These are phyloP conservation scores for Citrus mangshanensis DNA, from an alignment of 345 rosid species.

Conservation along the genomic window DNA sequence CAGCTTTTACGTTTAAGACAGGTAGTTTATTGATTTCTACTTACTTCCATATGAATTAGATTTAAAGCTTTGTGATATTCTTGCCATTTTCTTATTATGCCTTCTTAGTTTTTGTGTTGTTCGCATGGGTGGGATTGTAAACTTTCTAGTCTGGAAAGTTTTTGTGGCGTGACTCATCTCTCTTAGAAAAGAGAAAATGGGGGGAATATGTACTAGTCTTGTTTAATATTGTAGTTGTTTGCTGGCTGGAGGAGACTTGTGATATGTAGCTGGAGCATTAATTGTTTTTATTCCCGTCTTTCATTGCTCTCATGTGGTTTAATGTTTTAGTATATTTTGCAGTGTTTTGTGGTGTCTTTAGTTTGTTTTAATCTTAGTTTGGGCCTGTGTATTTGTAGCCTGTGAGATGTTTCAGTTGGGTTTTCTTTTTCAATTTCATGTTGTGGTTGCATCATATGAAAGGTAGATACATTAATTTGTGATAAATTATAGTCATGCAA, in stretches of 20 bases:
- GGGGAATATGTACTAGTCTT: not conserved
- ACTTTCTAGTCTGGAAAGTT: not conserved
- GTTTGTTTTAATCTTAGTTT: not conserved
- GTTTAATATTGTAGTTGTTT: not conserved
- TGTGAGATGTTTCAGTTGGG: not conserved
- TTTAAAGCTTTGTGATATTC: not conserved
- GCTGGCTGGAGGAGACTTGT: not conserved
- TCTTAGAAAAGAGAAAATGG: not conserved
- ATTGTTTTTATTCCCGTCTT: not conserved
- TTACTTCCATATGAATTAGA: not conserved
- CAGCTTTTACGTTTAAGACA: conserved; percentile 85
- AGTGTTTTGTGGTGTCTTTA: not conserved
- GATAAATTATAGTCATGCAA: not conserved
- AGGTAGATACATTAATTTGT: not conserved
- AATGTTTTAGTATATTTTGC: not conserved
- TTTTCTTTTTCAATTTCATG: not conserved
- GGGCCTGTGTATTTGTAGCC: not conserved
- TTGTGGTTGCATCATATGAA: not conserved
- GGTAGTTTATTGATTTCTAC: conserved; percentile 28
- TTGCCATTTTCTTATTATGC: not conserved
- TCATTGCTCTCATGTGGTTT: not conserved
- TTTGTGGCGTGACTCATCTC: not conserved
- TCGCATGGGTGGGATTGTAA: not conserved
- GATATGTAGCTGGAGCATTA: not conserved
- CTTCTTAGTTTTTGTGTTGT: not conserved